Evolutionary conservation across 345 rosid genomes (phyloP), one percentile per base, ranked within the genome.

Genomic region (Gossypium herbaceum): DNA sequence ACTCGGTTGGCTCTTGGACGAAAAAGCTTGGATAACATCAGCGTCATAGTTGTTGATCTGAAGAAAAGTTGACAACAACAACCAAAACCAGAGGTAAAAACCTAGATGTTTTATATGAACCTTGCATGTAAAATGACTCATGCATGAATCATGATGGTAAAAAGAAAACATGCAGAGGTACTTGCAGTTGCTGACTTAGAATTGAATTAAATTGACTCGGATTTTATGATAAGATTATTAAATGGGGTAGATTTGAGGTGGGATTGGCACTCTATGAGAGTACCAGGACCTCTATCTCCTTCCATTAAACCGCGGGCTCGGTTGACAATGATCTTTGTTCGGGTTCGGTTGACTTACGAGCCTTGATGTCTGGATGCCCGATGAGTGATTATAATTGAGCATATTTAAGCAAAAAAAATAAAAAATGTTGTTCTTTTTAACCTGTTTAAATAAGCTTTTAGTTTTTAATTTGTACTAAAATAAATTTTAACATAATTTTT

Each of bases 1-100:
- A 84, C 98, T 24, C 90, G 89, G 54, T 86, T 91, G 52, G 98
- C 98, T 47, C 73, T 93, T 78, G 94, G 89, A 34, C 81, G 93
- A 25, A 81, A 82, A 80, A 91, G 97, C 67, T 79, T 43, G 11
- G 98, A 90, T 47, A 93, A 93, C 87, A 86, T 91, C 74, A 91
- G 97, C 72, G 92, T 88, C 65, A 82, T 93, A 27, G 94, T 91
- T 48, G 83, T 88, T 72, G 93, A 91, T 81, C 86, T 93, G 2
- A 86, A 77, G 83, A 79, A 69, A 73, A 77, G 84, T 73, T 55
- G 68, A 72, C 60, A 0, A n/a, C 60, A 25, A 52, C 3, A 19
- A 8, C 27, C 5, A 12, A 57, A 58, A 54, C 3, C 39, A 25
- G 50, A 65, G 60, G 29, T 29, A 52, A 56, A n/a, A 52, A 51